These are phyloP conservation scores for Tulasnella sp. DNA, from an alignment of 768 basidiomycete species.

Conservation along the genomic window DNA sequence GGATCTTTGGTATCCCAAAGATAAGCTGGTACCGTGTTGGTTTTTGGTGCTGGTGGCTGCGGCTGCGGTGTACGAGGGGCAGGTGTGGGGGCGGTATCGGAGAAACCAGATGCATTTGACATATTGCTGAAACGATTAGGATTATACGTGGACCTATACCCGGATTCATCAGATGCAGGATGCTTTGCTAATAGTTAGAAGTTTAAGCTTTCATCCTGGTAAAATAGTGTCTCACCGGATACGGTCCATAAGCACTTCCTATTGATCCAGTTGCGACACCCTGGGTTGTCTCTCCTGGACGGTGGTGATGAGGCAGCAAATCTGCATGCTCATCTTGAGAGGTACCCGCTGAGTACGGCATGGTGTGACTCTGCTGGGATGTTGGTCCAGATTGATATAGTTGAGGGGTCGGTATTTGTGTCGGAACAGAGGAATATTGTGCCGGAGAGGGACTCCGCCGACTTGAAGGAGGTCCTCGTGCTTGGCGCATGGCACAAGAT, in stretches of 20 bases:
- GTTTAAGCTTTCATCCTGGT: too few species aligned
- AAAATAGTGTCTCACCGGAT: slow-evolving; percentile 43
- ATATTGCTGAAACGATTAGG: slow-evolving; percentile 14
- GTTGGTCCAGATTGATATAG: not conserved
- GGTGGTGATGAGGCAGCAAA: not conserved
- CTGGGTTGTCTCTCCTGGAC: slow-evolving; percentile 40
- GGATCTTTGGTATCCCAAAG: slow-evolving; percentile 64
- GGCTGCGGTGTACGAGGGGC: slow-evolving; percentile 6
- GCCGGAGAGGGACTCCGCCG: slow-evolving; percentile 5
- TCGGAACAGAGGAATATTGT: slow-evolving; percentile 11
- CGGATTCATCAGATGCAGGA: not conserved
- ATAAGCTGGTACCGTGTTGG: slow-evolving; percentile 54
- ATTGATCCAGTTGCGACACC: slow-evolving; percentile 72
- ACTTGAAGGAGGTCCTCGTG: too few species aligned
- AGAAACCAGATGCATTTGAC: slow-evolving; percentile 14
- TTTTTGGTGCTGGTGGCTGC: slow-evolving; percentile 31
- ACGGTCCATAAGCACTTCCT: slow-evolving; percentile 73
- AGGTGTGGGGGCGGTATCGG: slow-evolving; percentile 2
- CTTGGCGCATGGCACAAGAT: too few species aligned
- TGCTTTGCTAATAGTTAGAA: not conserved
- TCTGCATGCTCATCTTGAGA: slow-evolving; percentile 28
- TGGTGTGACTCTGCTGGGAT: slow-evolving; percentile 23
- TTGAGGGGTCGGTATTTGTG: slow-evolving; percentile 5
- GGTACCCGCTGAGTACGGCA: slow-evolving; percentile 20
- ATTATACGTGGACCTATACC: not conserved